Evolutionary conservation across 208 protist species (phyloP).

Genomic region (Wallacemonas collosoma): DNA sequence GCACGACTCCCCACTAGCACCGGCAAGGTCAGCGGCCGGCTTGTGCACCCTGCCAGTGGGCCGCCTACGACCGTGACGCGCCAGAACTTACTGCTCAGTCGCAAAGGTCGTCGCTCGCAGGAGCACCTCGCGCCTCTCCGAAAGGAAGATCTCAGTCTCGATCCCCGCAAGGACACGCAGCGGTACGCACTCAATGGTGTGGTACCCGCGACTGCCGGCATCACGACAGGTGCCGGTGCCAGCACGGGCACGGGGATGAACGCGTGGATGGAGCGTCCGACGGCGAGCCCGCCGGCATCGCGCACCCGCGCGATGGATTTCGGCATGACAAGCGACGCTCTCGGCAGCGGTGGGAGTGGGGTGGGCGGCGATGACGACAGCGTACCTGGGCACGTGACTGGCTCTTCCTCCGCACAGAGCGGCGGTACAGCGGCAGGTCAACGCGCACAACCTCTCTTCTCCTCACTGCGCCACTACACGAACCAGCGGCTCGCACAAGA

Average conservation of each 20-base stretch:
- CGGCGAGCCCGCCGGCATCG: background rate
- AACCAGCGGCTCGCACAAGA: conserved; percentile 17
- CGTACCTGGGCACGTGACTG: background rate
- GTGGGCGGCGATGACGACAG: conserved; percentile 1
- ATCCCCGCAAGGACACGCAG: conserved; percentile 8
- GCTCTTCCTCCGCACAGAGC: background rate
- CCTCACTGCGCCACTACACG: conserved; percentile 15
- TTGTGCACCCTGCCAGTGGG: conserved; percentile 9
- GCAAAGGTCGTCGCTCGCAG: conserved; percentile 14
- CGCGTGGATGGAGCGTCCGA: background rate
- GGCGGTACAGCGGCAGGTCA: background rate
- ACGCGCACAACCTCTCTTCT: conserved; percentile 8
- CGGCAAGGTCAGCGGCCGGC: conserved; percentile 4
- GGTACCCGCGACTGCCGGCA: background rate
- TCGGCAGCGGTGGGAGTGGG: background rate
- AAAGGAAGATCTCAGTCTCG: conserved; percentile 11
- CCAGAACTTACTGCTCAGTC: conserved; percentile 15
- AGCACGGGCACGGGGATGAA: background rate
- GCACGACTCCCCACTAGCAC: background rate
- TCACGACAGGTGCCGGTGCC: background rate
- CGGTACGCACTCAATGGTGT: background rate
- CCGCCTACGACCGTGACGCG: conserved; percentile 3
- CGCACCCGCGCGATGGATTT: background rate
- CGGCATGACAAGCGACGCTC: background rate
- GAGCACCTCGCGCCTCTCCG: conserved; percentile 9